Conservation (phyloP, 257 asterid genomes). For the Leonotis leonurus region DNA sequence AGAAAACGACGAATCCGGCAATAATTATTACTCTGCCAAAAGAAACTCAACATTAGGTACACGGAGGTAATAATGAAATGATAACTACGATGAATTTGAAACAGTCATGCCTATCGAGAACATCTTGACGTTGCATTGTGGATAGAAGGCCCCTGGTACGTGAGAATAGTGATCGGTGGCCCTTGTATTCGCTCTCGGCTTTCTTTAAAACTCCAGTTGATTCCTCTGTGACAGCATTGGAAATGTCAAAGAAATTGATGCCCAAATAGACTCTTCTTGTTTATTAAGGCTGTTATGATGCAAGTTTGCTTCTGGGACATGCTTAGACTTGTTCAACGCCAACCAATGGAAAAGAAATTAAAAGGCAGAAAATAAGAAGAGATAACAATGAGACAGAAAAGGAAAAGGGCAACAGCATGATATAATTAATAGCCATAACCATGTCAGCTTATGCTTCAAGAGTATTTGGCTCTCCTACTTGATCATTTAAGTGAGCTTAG, state of each 20-base stretch:
- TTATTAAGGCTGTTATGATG: neutral
- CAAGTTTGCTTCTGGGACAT: neutral
- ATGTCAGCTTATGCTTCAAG: neutral
- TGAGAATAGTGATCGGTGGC: constrained; percentile 72
- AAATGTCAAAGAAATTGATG: neutral
- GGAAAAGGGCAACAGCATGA: no score
- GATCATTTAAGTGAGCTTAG: neutral
- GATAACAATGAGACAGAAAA: neutral
- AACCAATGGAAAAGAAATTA: neutral
- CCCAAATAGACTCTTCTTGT: neutral
- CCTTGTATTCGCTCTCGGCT: constrained; percentile 91
- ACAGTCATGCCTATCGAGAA: constrained; percentile 60
- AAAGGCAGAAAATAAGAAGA: neutral
- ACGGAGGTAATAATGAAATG: neutral
- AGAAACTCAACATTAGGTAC: constrained; percentile 15
- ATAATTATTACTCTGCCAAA: constrained; percentile 57
- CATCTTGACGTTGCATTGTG: constrained; percentile 84
- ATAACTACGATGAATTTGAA: neutral
- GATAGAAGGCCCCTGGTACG: constrained; percentile 86
- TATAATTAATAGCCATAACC: neutral
- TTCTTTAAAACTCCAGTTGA: constrained; percentile 68
- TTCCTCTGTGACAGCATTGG: constrained; percentile 58
- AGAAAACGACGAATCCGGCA: constrained; percentile 62
- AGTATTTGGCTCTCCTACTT: neutral
- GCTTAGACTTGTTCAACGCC: neutral